Conservation (phyloP, 2,329 filamentous ascomycete genomes). For the Pseudofabraea citricarpa region DNA sequence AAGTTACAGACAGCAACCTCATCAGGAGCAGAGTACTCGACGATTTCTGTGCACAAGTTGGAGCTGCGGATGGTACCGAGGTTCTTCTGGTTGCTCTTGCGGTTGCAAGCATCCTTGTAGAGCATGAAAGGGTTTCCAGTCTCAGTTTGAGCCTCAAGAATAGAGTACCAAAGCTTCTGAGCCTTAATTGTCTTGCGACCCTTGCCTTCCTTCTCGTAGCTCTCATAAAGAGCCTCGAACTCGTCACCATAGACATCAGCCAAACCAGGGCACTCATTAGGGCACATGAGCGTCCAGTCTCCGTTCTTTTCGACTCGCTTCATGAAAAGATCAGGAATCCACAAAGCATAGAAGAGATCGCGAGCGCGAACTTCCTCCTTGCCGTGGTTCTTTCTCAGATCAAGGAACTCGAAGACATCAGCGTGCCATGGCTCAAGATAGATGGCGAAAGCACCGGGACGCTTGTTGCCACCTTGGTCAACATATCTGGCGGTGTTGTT, state of each 20-base stretch:
- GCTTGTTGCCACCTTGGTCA: slow-evolving; percentile 98
- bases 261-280: slow-evolving; percentile 90
- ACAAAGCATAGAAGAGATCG: slow-evolving; percentile 95
- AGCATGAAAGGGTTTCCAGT: slow-evolving; percentile 99
- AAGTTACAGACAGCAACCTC: slow-evolving; percentile 99
- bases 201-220: slow-evolving; percentile 82
- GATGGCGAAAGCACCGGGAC: slow-evolving; percentile 95
- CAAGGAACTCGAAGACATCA: slow-evolving; percentile 95
- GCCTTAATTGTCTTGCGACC: slow-evolving; percentile 91
- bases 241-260: slow-evolving; percentile 97
- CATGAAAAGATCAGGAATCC: slow-evolving; percentile 99
- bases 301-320: slow-evolving; percentile 96
- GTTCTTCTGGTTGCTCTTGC: slow-evolving; percentile 99
- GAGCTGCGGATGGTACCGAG: slow-evolving; percentile 97
- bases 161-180: slow-evolving; percentile 99
- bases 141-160: slow-evolving; percentile 96
- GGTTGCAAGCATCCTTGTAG: slow-evolving; percentile 98
- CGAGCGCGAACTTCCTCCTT: slow-evolving; percentile 97
- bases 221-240: slow-evolving; percentile 90
- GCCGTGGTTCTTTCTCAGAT: slow-evolving; percentile 97
- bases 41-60: slow-evolving; percentile 97
- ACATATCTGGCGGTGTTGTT: slow-evolving; percentile 99
- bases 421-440: slow-evolving; percentile 99
- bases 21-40: slow-evolving; percentile 95
- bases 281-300: slow-evolving; percentile 97